Evolutionary conservation across 768 basidiomycete genomes (phyloP).

Genomic region (Erythrobasidium yunnanense): DNA sequence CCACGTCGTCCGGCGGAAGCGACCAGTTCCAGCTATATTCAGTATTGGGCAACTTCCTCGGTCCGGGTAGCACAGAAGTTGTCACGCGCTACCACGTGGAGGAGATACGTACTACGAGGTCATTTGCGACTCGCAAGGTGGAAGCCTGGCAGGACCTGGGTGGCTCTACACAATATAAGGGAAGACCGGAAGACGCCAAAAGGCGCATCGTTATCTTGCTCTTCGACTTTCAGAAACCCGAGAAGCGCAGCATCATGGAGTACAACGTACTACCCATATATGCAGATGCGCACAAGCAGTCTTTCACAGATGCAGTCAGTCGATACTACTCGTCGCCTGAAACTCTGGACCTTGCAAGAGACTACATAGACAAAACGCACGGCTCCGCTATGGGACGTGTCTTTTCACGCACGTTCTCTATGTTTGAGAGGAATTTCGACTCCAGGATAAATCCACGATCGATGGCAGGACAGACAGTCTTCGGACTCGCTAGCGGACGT

Average conservation of each 20-base stretch:
- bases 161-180: neutral
- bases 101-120: neutral
- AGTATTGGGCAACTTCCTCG: conserved; percentile 12
- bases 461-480: conserved; percentile 7
- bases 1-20: neutral
- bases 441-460: no score
- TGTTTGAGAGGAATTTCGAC: neutral
- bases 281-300: neutral
- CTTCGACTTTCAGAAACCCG: conserved; percentile 5
- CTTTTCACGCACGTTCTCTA: neutral
- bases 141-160: conserved; percentile 18
- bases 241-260: conserved; percentile 18
- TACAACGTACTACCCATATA: conserved; percentile 2
- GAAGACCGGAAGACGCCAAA: neutral
- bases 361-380: neutral
- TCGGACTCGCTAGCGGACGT: neutral
- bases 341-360: neutral
- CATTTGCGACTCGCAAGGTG: conserved; percentile 15
- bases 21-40: conserved; percentile 1
- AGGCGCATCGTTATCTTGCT: conserved; percentile 14
- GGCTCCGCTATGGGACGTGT: neutral
- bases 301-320: neutral
- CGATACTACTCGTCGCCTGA: conserved; percentile 4
- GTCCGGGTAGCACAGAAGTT: conserved; percentile 13
- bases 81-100: conserved; percentile 5